phyloP scores from a whole-genome alignment of 768 basidiomycete genomes.

The Suillus subaureus region DNA sequence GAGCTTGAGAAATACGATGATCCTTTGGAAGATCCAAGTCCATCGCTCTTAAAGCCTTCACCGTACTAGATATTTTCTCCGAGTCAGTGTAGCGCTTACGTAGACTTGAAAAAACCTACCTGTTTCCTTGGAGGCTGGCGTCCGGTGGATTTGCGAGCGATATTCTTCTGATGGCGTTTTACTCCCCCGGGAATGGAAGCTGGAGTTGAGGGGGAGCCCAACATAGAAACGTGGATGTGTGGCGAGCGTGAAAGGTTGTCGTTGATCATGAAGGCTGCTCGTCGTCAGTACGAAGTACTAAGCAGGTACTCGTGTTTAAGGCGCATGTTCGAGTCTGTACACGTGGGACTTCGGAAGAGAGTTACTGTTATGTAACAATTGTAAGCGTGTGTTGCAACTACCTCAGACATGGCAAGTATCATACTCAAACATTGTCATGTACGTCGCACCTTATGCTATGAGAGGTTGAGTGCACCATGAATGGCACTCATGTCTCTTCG shows the following conservation, averaged over 20 bases:
- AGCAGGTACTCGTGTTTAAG: not conserved
- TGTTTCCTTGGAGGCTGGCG: conserved; percentile 4
- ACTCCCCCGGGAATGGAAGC: not conserved
- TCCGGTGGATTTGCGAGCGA: conserved; percentile 4
- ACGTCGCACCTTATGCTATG: not conserved
- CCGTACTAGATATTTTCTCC: not conserved
- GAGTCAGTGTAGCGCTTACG: not conserved
- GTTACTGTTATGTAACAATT: not conserved
- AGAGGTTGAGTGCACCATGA: not conserved
- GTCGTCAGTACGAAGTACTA: not conserved
- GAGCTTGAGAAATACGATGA: not conserved
- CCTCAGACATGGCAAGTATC: not conserved
- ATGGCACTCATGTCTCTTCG: not conserved
- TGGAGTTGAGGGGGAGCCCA: not conserved
- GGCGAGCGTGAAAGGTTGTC: not conserved
- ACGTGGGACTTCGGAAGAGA: not conserved
- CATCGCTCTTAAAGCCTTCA: not conserved
- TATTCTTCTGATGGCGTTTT: not conserved
- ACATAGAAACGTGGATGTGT: not conserved
- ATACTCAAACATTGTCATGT: not conserved
- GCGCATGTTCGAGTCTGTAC: not conserved
- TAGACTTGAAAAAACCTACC: not conserved
- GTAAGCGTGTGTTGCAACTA: not conserved
- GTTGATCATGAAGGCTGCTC: not conserved
- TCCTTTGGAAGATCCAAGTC: too few species aligned